These are phyloP conservation scores for Melaleuca alternifolia DNA, from an alignment of 345 rosid species.

Conservation along the genomic window DNA sequence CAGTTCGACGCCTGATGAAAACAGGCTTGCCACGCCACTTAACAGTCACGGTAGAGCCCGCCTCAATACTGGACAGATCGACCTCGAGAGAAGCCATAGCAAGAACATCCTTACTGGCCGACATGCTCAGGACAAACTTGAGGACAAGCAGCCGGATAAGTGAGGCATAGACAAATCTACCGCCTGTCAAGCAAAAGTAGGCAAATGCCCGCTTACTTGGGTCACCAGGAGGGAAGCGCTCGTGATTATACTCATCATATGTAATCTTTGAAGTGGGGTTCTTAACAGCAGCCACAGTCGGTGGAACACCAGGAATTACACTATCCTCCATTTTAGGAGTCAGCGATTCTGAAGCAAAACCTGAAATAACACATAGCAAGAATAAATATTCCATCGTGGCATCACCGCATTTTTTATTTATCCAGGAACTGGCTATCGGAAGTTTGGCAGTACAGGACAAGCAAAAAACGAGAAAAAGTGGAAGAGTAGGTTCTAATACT, in stretches of 20 bases:
- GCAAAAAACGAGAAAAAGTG: neutral
- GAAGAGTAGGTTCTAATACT: neutral
- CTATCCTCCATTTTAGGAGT: constrained; percentile 32
- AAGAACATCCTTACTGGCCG: constrained; percentile 94
- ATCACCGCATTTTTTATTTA: neutral
- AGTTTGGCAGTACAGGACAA: neutral
- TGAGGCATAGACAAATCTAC: constrained; percentile 84
- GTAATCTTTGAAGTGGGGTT: constrained; percentile 71
- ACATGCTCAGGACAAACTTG: constrained; percentile 86
- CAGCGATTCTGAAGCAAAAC: constrained; percentile 46
- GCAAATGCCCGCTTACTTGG: constrained; percentile 98
- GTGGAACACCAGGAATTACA: constrained; percentile 23
- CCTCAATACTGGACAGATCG: constrained; percentile 79
- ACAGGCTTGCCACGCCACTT: constrained; percentile 99
- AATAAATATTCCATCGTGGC: neutral
- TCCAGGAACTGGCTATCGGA: neutral
- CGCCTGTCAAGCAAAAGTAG: constrained; percentile 80
- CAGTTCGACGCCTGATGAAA: constrained; percentile 86
- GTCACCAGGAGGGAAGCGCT: constrained; percentile 89
- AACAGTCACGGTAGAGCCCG: constrained; percentile 81
- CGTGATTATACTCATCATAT: constrained; percentile 79
- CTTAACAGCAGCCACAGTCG: constrained; percentile 69
- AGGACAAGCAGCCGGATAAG: constrained; percentile 71
- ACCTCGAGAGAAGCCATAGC: constrained; percentile 93
- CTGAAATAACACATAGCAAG: constrained; percentile 18